Evolutionary conservation across 495 filamentous ascomycete genomes (phyloP).

Genomic region (Bombardia bombarda): DNA sequence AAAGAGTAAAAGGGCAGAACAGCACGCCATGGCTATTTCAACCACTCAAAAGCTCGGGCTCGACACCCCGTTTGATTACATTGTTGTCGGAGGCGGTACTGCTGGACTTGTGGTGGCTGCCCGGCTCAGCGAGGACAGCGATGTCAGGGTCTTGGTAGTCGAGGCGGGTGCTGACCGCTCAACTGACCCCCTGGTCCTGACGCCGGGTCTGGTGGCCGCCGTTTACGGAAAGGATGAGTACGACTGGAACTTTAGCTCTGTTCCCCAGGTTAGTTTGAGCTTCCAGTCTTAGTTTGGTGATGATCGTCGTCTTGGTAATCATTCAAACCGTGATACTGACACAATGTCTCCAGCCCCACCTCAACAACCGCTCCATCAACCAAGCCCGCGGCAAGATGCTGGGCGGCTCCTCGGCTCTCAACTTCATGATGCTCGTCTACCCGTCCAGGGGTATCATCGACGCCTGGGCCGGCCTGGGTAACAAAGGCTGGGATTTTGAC

Average conservation of each 20-base stretch:
- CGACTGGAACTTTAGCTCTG: slow-evolving; percentile 47
- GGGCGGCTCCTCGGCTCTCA: slow-evolving; percentile 50
- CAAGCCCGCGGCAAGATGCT: slow-evolving; percentile 46
- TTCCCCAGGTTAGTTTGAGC: slow-evolving; percentile 33
- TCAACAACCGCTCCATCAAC: slow-evolving; percentile 25
- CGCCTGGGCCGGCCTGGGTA: slow-evolving; percentile 47
- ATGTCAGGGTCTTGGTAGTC: slow-evolving; percentile 39
- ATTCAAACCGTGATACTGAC: too few relatives aligned
- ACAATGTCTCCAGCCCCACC: slow-evolving; percentile 15
- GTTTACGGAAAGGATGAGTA: slow-evolving; percentile 42
- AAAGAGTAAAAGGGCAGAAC: too few relatives aligned
- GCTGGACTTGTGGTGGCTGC: slow-evolving; percentile 78
- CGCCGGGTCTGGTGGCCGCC: slow-evolving; percentile 35
- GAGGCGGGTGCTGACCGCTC: slow-evolving; percentile 46
- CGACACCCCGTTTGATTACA: slow-evolving; percentile 58
- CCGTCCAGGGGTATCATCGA: slow-evolving; percentile 38
- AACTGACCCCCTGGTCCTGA: slow-evolving; percentile 38
- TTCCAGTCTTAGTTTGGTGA: too few relatives aligned
- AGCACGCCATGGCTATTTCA: too few relatives aligned
- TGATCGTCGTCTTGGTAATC: too few relatives aligned
- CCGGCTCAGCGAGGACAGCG: slow-evolving; percentile 39
- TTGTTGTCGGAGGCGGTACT: slow-evolving; percentile 82
- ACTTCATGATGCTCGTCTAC: slow-evolving; percentile 42
- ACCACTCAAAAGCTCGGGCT: too few relatives aligned
- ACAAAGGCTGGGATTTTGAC: slow-evolving; percentile 44